Evolutionary conservation across 2,329 filamentous ascomycete genomes (phyloP).

Genomic region (Aplosporella prunicola): DNA sequence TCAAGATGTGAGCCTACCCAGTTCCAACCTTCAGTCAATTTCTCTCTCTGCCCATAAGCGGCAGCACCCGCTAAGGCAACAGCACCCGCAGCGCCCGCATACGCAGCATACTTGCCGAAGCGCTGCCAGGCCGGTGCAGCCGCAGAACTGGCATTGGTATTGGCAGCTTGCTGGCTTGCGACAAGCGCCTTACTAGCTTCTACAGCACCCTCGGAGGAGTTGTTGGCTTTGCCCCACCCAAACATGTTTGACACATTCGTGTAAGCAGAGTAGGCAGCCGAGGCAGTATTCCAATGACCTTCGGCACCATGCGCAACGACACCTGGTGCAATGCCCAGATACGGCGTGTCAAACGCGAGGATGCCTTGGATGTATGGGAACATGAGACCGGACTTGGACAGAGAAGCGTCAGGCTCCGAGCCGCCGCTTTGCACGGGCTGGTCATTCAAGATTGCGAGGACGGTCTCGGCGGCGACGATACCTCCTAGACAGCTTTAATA

Average conservation of each 20-base stretch:
- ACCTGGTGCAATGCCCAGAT: slow-evolving; percentile 68
- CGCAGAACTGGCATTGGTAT: slow-evolving; percentile 26
- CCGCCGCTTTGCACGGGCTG: slow-evolving; percentile 29
- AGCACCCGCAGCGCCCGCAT: slow-evolving; percentile 70
- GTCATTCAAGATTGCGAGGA: slow-evolving; percentile 62
- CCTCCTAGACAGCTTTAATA: slow-evolving; percentile 50
- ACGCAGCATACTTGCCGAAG: slow-evolving; percentile 80
- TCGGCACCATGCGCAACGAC: slow-evolving; percentile 83
- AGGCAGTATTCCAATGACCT: slow-evolving; percentile 68
- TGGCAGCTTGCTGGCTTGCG: slow-evolving; percentile 21
- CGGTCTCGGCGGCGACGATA: slow-evolving; percentile 84
- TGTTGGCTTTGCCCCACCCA: slow-evolving; percentile 45
- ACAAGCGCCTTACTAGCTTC: slow-evolving; percentile 28
- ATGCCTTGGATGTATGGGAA: slow-evolving; percentile 89
- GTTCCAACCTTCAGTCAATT: slow-evolving; percentile 62
- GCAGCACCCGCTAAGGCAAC: slow-evolving; percentile 76
- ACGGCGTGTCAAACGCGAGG: slow-evolving; percentile 90
- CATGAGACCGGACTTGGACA: slow-evolving; percentile 56
- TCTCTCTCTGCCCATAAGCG: slow-evolving; percentile 76
- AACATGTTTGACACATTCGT: slow-evolving; percentile 54
- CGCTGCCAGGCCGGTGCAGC: slow-evolving; percentile 52
- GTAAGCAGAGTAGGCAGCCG: slow-evolving; percentile 57
- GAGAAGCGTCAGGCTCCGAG: slow-evolving; percentile 23
- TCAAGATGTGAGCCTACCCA: slow-evolving; percentile 89
- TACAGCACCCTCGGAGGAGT: slow-evolving; percentile 15